phyloP scores from a whole-genome alignment of 441 rosid genomes.

The Gossypium davidsonii region DNA sequence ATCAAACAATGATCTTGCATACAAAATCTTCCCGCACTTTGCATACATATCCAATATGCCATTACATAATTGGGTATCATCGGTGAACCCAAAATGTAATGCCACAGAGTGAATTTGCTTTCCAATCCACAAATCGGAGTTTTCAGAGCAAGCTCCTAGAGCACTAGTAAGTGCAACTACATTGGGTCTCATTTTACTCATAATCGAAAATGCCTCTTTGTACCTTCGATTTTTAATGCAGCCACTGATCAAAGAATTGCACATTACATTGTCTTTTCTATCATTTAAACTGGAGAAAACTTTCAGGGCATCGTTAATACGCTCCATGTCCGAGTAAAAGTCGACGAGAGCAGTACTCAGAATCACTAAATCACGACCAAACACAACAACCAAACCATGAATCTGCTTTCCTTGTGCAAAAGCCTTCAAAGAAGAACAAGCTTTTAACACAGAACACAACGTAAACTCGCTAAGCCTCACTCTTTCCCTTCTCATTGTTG shows the following conservation, averaged over 20 bases:
- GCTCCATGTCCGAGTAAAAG: conserved; percentile 50
- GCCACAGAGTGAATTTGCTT: conserved; percentile 66
- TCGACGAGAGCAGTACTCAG: conserved; percentile 61
- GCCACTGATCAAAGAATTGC: conserved; percentile 59
- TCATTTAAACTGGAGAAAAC: conserved; percentile 32
- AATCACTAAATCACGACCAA: conserved; percentile 63
- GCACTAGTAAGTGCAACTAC: conserved; percentile 54
- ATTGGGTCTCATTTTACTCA: conserved; percentile 45
- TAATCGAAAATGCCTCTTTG: conserved; percentile 44
- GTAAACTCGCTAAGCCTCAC: conserved; percentile 59
- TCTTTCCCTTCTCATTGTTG: conserved; percentile 43
- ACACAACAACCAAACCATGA: conserved; percentile 52
- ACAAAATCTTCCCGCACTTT: conserved; percentile 48
- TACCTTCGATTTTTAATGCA: conserved; percentile 47
- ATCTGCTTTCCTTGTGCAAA: conserved; percentile 63
- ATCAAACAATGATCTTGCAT: conserved; percentile 39
- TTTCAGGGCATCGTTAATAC: conserved; percentile 48
- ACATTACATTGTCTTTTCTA: conserved; percentile 44
- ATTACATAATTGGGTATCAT: conserved; percentile 58
- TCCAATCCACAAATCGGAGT: conserved; percentile 52
- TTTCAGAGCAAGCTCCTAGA: conserved; percentile 71
- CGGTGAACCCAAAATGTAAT: conserved; percentile 39
- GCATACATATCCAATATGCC: conserved; percentile 68
- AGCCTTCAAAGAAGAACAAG: conserved; percentile 41
- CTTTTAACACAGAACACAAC: conserved; percentile 58